Conservation (phyloP, 148 eudicot genomes). For the Bassia scoparia region DNA sequence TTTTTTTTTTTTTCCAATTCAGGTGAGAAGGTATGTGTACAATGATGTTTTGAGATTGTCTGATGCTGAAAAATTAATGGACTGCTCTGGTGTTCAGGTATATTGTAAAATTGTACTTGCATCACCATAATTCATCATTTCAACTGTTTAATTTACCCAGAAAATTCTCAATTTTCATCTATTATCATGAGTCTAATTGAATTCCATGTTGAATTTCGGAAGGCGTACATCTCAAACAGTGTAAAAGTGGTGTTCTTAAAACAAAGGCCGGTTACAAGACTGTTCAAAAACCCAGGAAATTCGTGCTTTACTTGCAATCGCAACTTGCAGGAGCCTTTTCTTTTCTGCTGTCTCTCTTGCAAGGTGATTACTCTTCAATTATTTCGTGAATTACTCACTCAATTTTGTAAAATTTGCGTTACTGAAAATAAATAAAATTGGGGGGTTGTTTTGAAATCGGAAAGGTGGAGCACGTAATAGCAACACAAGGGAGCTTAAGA, state of each 20-base stretch:
- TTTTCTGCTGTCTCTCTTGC: constrained; percentile 56
- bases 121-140: neutral
- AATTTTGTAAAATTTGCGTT: neutral
- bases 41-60: constrained; percentile 44
- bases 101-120: too few relatives aligned
- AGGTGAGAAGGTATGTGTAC: constrained; percentile 58
- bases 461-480: constrained; percentile 31
- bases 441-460: neutral
- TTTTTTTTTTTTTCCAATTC: neutral
- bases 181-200: neutral
- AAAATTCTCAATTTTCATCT: neutral
- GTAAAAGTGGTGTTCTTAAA: constrained; percentile 54
- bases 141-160: neutral
- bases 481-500: constrained; percentile 18
- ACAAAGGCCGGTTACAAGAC: constrained; percentile 37
- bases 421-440: neutral
- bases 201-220: neutral
- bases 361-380: constrained; percentile 31
- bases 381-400: neutral
- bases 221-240: constrained; percentile 51
- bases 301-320: constrained; percentile 46
- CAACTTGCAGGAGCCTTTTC: constrained; percentile 42
- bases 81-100: constrained; percentile 48
- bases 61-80: constrained; percentile 41
- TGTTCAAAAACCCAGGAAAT: constrained; percentile 33